Percentiles rank a stretch among this genome's conserved stretches.
Conservation (phyloP, 805 yeast species). For the Metschnikowia henanensis region DNA sequence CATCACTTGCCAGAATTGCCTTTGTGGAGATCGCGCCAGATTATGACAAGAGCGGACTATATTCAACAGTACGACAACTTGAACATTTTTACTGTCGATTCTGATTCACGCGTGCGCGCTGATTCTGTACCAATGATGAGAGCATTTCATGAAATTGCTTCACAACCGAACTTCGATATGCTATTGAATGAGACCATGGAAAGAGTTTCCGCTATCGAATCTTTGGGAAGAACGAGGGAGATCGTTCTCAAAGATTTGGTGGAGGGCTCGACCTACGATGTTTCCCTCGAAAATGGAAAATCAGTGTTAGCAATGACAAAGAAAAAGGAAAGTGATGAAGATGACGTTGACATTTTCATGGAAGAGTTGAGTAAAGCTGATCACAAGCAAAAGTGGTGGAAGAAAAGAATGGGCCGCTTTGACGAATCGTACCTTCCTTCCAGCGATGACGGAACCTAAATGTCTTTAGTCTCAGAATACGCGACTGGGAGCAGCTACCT, state of each 20-base stretch:
- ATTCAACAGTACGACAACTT: constrained; percentile 73
- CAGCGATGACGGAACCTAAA: not conserved
- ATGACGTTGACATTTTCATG: constrained; percentile 25
- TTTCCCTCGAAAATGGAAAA: constrained; percentile 20
- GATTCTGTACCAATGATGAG: constrained; percentile 90
- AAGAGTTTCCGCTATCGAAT: constrained; percentile 73
- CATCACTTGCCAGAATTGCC: constrained; percentile 73
- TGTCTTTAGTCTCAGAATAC: too few relatives aligned
- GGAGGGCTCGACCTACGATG: constrained; percentile 46
- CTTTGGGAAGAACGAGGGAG: constrained; percentile 77
- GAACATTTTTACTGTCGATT: constrained; percentile 78
- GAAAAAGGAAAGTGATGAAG: constrained; percentile 22
- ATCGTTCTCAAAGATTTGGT: constrained; percentile 68
- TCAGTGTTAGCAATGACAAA: constrained; percentile 13
- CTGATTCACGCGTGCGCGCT: constrained; percentile 69
- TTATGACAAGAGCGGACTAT: constrained; percentile 83
- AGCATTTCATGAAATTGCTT: constrained; percentile 76
- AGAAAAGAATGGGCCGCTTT: constrained; percentile 40
- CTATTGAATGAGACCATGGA: constrained; percentile 63
- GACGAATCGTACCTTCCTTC: constrained; percentile 24
- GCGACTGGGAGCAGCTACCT: too few relatives aligned
- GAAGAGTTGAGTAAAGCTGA: constrained; percentile 21
- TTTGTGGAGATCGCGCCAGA: constrained; percentile 78
- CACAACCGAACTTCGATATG: constrained; percentile 69
- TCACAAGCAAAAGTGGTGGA: constrained; percentile 44